Base-by-base conservation (phyloP, 192 early-diverging fungal species). In the Entomortierella chlamydospora region DNA sequence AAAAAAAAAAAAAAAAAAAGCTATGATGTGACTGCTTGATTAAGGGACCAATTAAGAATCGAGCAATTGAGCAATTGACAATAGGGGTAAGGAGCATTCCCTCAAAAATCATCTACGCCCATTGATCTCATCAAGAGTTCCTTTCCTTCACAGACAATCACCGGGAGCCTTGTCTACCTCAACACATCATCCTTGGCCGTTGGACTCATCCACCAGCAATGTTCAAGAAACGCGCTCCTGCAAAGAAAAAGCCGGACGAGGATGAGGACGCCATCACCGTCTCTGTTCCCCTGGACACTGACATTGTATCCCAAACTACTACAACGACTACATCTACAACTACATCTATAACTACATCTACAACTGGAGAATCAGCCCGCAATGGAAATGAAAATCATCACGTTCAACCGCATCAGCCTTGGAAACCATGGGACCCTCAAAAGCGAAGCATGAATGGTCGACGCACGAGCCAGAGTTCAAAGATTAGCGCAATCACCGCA, bases 211-310 rank as follows among this genome's bases (percentile, higher is more conserved):
- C 10, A 7, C 10, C 34, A 47, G 15, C 15, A 47, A 69, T 78
- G 74, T 78, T 78, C 72, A 74, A 74, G 39, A 77, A 77, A 41
- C 73, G 73, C 17, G 42, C 66, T 4, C 59, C 65, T 28, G 25
- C 26, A 45, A 60, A 52, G 23, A 61, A 54, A 15, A 57, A 50
- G 15, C 51, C 51, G 50, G 43, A 63, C 11, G 25, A 43, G 41
- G 42, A 64, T 30, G 33, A 70, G 33, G 61, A 70, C 25, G 57
- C 67, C 68, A 79, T 79, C 63, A 79, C 76, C 0, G 68, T 79
- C 57, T 79, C 76, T n/a, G 63, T 79, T 3, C 76, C 76, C 0
- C 61, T 61, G 20, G 76, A 79, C 33, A 54, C 61, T 15, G 63
- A 70, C 26, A 43, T 31, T 3, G 12, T 15, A 15, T 45, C 56